Evolutionary conservation across 345 rosid species (phyloP), one percentile per base, ranked within the genome.

Genomic region (Arabidopsis suecica): DNA sequence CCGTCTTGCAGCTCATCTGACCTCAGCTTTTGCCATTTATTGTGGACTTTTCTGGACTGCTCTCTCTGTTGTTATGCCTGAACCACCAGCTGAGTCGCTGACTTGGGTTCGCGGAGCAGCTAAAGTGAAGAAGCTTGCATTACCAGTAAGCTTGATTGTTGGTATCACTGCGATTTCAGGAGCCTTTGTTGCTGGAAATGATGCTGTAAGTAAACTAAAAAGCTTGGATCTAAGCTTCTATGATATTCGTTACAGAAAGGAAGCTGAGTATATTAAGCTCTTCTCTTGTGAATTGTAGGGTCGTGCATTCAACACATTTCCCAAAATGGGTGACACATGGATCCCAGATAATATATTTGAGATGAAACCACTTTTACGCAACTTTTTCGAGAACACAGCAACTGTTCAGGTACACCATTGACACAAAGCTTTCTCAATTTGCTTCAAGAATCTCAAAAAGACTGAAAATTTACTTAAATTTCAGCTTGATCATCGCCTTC

Each of bases 171-270:
- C 96, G 4, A 65, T 95, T 33, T 92, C 97, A 36, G 99, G 99
- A 36, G 99, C 98, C 25, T 90, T 95, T 69, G 99, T 95, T 33
- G 99, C 97, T 33, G 98, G 99, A 79, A 92, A 95, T 80, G 98
- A 95, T 87, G 98, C 97, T 64, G 99, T 88, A 79, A 53, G 93
- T 37, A 58, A 47, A 64, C 40, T 51, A 16, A 37, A 36, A 51
- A 55, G 16, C n/a, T 51, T 7, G 30, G 18, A 63, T 65, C 5
- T 28, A 34, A 40, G 47, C 70, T 55, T 36, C 32, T 55, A 1
- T 3, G n/a, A 44, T 25, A 42, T 72, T 42, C 8, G 30, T 69
- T 40, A 40, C 11, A 12, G 33, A 47, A 32, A 54, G 37, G 41
- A 54, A 23, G 36, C 36, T n/a, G 13, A 66, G 44, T 63, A 8